A percentile compares a stretch with the other conserved stretches of the same genome.
Conservation (phyloP, 495 filamentous ascomycete genomes). For the Letharia lupina region DNA sequence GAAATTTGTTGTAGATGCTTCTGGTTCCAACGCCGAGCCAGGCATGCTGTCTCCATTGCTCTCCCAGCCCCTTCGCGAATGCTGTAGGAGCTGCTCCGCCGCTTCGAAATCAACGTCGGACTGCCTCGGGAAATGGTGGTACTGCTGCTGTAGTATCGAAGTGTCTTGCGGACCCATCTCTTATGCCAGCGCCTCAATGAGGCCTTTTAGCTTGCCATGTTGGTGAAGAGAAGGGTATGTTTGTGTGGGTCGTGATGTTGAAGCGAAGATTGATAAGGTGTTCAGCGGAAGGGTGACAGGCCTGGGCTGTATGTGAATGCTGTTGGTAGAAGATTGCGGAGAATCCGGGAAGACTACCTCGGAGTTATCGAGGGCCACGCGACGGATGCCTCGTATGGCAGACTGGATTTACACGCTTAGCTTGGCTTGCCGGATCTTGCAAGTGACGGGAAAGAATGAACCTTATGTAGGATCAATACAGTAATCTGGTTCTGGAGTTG, state of each 20-base stretch:
- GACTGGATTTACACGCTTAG: background rate
- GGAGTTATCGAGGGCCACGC: background rate
- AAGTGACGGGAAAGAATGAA: background rate
- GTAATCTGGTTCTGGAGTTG: background rate
- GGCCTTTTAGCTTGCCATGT: conserved; percentile 15
- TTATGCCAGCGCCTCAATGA: conserved; percentile 3
- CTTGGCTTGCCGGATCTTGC: conserved; percentile 4
- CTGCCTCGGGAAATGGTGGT: conserved; percentile 8
- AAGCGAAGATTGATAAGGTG: background rate
- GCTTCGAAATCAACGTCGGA: conserved; percentile 20
- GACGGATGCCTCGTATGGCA: background rate
- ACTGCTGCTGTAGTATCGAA: conserved; percentile 5
- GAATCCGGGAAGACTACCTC: background rate
- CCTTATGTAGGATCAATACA: background rate
- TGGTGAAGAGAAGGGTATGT: background rate
- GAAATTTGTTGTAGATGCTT: background rate
- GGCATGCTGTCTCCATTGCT: conserved; percentile 10
- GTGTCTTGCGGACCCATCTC: conserved; percentile 17
- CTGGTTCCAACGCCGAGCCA: background rate
- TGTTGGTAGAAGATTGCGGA: background rate
- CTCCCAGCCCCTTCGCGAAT: conserved; percentile 17
- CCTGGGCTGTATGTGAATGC: background rate
- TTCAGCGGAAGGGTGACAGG: background rate
- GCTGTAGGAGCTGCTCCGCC: conserved; percentile 23
- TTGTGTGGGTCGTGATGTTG: background rate